Base-by-base conservation (phyloP, 2,329 filamentous ascomycete species). In the Botrytis paeoniae region DNA sequence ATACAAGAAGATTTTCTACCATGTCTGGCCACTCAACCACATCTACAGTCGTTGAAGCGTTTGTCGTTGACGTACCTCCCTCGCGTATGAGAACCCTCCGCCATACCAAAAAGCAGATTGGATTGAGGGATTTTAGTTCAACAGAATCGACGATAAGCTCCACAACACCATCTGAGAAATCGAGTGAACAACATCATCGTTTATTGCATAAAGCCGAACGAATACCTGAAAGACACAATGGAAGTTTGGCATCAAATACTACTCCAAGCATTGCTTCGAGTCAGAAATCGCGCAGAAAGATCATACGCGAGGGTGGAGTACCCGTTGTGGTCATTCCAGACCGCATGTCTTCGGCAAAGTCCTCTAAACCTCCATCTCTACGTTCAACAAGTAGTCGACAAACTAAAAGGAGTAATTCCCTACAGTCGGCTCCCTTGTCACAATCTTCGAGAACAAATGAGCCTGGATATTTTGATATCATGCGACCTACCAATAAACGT, bases 291-390 rank as follows among this genome's bases (percentile, higher is more conserved):
- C 83, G 89, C n/a, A 85, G 86, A 25, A 87, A 90, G 45, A 82
- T 91, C 4, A 85, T 86, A 83, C 89, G 86, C 75, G 86, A 81
- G 70, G 89, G 89, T 12, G 88, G 84, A 3, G 89, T 91, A 16
- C 89, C 89, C 2, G 89, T 91, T 12, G 85, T 90, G 10, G 84
- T 91, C 32, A 86, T 91, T 69, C 89, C 89, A 10, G 86, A 88
- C 72, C 86, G 89, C 25, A 83, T 81, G 25, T 87, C 88, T 29
- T 81, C 80, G 32, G 81, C 84, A 18, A 86, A 85, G 73, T 84
- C 86, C 12, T 84, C 83, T 51, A 83, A 79, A 62, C 83, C 87
- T 45, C 87, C 86, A 6, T 90, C 89, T 3, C 81, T 90, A 25
- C 85, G 88, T 88, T 91, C 89, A 32, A 87, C 85, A n/a, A 89